phyloP scores from a whole-genome alignment of 768 basidiomycete genomes.

The Mycena rebaudengoi region DNA sequence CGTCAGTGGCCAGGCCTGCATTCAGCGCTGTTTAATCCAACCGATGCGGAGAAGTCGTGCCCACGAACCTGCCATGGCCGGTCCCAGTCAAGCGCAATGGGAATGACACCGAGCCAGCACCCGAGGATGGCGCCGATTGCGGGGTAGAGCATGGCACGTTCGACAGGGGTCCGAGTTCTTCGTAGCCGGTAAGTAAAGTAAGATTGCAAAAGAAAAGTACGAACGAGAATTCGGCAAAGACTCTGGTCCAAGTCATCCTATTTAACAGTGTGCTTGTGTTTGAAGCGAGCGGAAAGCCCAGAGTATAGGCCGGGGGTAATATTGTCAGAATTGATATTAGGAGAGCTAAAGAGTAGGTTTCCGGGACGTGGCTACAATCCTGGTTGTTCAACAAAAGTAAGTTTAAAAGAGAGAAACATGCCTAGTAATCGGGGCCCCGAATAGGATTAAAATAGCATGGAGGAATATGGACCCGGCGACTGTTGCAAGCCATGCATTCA shows the following conservation, averaged over 20 bases:
- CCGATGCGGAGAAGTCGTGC: too few relatives aligned
- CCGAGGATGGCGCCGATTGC: constrained; percentile 76
- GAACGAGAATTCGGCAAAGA: constrained; percentile 82
- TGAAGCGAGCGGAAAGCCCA: constrained; percentile 66
- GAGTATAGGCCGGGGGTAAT: constrained; percentile 73
- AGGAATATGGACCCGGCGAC: constrained; percentile 54
- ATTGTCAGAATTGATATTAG: constrained; percentile 72
- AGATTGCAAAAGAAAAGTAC: constrained; percentile 41
- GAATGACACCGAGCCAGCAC: constrained; percentile 82
- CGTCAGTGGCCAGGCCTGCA: constrained; percentile 84
- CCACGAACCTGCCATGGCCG: constrained; percentile 89
- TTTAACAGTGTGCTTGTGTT: constrained; percentile 58
- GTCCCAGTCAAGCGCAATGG: constrained; percentile 96
- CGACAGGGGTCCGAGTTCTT: constrained; percentile 70
- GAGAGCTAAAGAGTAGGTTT: constrained; percentile 75
- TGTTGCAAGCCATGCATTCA: constrained; percentile 62
- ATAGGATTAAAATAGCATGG: constrained; percentile 63
- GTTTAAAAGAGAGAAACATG: constrained; percentile 37
- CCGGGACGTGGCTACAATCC: constrained; percentile 53
- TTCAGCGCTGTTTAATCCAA: too few relatives aligned
- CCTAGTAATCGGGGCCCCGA: constrained; percentile 80
- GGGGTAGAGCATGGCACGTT: constrained; percentile 84
- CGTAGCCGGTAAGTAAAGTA: neutral
- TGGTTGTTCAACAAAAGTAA: constrained; percentile 19
- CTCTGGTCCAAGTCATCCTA: constrained; percentile 75